Percentiles rank a stretch among this genome's conserved stretches.
Evolutionary conservation across 192 early-diverging fungal genomes (phyloP).

Genomic region (Coemansia sp.): DNA sequence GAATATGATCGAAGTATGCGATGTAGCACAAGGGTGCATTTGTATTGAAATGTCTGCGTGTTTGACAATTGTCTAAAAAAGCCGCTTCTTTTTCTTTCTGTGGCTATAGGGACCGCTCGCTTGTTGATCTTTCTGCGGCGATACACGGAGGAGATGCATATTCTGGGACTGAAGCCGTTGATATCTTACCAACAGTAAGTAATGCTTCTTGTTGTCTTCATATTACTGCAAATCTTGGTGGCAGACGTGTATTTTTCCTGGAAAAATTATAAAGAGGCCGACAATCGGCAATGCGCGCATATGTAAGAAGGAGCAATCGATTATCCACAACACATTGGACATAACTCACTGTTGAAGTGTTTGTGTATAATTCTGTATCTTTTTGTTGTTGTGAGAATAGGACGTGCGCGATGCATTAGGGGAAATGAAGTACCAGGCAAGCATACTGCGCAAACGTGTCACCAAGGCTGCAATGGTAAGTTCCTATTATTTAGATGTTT

Average conservation of each 20-base stretch:
- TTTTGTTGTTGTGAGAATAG: conserved; percentile 12
- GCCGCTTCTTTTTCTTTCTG: conserved; percentile 7
- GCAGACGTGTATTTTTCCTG: neutral
- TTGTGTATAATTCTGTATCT: neutral
- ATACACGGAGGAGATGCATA: conserved; percentile 34
- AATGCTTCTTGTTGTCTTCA: neutral
- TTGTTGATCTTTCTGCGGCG: conserved; percentile 24
- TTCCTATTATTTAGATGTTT: neutral
- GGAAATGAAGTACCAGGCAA: conserved; percentile 44
- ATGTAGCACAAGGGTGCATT: neutral
- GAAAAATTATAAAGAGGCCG: neutral
- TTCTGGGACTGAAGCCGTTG: conserved; percentile 30
- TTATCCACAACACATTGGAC: neutral
- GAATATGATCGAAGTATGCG: neutral
- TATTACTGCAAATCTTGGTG: neutral
- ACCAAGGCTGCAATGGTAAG: conserved; percentile 53
- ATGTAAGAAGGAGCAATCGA: neutral
- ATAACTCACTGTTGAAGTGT: too few relatives aligned
- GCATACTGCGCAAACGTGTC: conserved; percentile 42
- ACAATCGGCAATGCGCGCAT: conserved; percentile 1
- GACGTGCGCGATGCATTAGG: conserved; percentile 30
- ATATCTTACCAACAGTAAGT: conserved; percentile 41
- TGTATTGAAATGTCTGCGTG: neutral
- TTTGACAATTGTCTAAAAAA: neutral
- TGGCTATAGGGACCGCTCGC: conserved; percentile 27